phyloP scores from a whole-genome alignment of 805 yeast species.

The Zygosaccharomyces bailii region DNA sequence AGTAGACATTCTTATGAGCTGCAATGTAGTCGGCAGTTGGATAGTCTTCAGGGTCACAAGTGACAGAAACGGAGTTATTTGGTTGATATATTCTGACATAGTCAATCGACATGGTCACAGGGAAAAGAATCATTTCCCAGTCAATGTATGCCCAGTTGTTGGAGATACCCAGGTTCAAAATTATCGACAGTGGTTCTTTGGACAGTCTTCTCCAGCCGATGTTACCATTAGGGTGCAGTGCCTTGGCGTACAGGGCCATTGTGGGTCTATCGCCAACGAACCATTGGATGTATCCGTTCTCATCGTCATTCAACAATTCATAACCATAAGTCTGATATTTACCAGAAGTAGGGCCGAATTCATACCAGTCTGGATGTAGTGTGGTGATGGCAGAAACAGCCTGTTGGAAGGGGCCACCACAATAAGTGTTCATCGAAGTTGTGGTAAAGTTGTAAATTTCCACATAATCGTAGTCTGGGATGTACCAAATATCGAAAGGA shows the following conservation, averaged over 20 bases:
- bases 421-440: slow-evolving; percentile 79
- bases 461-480: slow-evolving; percentile 79
- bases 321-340: slow-evolving; percentile 70
- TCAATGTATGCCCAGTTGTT: slow-evolving; percentile 92
- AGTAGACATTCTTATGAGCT: slow-evolving; percentile 64
- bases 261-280: slow-evolving; percentile 79
- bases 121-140: slow-evolving; percentile 80
- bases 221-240: slow-evolving; percentile 89
- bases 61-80: slow-evolving; percentile 49
- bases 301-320: slow-evolving; percentile 71
- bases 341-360: slow-evolving; percentile 49
- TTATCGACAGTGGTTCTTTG: slow-evolving; percentile 89
- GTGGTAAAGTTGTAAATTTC: slow-evolving; percentile 65
- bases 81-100: slow-evolving; percentile 94
- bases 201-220: slow-evolving; percentile 76
- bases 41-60: slow-evolving; percentile 82
- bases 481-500: slow-evolving; percentile 92
- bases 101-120: slow-evolving; percentile 71
- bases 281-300: slow-evolving; percentile 78
- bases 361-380: slow-evolving; percentile 80
- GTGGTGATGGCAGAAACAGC: slow-evolving; percentile 83
- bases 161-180: slow-evolving; percentile 86
- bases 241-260: slow-evolving; percentile 63
- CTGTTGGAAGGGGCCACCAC: slow-evolving; percentile 93
- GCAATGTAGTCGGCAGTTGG: slow-evolving; percentile 86